Evolutionary conservation across 805 yeast genomes (phyloP).

Genomic region (Suhomyces vadensis): DNA sequence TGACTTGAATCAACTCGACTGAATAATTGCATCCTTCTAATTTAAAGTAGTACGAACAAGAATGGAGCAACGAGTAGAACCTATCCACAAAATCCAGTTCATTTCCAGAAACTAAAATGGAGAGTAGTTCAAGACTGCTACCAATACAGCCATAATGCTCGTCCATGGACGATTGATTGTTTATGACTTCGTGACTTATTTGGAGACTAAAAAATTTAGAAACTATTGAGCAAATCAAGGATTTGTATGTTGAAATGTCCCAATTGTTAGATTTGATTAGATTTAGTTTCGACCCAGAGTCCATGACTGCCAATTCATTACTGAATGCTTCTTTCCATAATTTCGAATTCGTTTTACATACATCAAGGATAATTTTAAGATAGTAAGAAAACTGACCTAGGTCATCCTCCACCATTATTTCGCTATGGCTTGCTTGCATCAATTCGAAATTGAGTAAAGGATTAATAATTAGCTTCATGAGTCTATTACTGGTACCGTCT

Average conservation of each 20-base stretch:
- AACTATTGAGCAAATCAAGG: constrained; percentile 48
- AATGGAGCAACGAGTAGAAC: constrained; percentile 42
- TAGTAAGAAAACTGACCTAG: constrained; percentile 63
- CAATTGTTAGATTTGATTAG: constrained; percentile 45
- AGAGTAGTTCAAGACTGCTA: constrained; percentile 45
- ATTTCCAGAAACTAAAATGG: constrained; percentile 52
- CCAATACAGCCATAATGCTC: constrained; percentile 30
- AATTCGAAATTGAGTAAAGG: constrained; percentile 48
- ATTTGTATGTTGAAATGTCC: constrained; percentile 62
- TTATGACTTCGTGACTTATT: constrained; percentile 19
- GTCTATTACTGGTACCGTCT: constrained; percentile 58
- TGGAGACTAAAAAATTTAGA: constrained; percentile 45
- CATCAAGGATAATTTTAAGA: constrained; percentile 50
- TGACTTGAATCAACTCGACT: constrained; percentile 30
- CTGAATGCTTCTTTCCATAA: constrained; percentile 49
- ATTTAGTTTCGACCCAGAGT: constrained; percentile 42
- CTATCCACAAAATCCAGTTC: constrained; percentile 53
- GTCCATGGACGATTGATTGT: constrained; percentile 16
- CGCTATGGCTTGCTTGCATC: constrained; percentile 27
- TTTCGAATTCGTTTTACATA: constrained; percentile 49
- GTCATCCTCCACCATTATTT: constrained; percentile 53
- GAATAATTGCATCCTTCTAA: constrained; percentile 13
- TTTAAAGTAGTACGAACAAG: constrained; percentile 27
- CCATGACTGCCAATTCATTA: constrained; percentile 60
- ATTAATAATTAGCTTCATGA: constrained; percentile 60